phyloP scores from a whole-genome alignment of 495 filamentous ascomycete species.

The Corynascus novoguineensis region DNA sequence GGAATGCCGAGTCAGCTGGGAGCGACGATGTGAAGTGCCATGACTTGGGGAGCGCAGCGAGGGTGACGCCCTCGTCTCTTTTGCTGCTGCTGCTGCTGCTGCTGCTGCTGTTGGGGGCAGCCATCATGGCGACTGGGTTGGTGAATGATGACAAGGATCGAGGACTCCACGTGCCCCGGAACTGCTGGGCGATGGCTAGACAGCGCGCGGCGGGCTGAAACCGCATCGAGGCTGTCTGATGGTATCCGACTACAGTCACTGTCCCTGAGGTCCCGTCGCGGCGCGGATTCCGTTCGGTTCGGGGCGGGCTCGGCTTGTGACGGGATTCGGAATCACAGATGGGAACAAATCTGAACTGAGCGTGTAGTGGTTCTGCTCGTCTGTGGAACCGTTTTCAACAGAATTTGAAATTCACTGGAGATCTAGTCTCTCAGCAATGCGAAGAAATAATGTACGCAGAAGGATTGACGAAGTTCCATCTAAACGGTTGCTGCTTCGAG shows the following conservation, averaged over 20 bases:
- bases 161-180: conserved; percentile 15
- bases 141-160: conserved; percentile 12
- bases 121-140: conserved; percentile 15
- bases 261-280: background rate
- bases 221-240: conserved; percentile 21
- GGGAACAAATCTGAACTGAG: too few relatives aligned
- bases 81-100: background rate
- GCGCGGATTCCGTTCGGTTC: conserved; percentile 11
- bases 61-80: conserved; percentile 31
- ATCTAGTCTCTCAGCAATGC: too few relatives aligned
- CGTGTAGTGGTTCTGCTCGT: too few relatives aligned
- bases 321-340: background rate
- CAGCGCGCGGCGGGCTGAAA: conserved; percentile 29
- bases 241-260: background rate
- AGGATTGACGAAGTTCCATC: background rate
- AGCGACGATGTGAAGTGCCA: conserved; percentile 76
- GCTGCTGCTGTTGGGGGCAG: conserved; percentile 20
- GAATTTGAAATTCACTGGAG: too few relatives aligned
- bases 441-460: too few relatives aligned
- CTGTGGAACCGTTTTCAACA: too few relatives aligned
- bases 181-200: conserved; percentile 27
- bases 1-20: conserved; percentile 71
- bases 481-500: background rate
- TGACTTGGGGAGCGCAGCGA: conserved; percentile 76
- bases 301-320: conserved; percentile 14